A percentile compares a stretch with the other conserved stretches of the same genome.
phyloP scores from a whole-genome alignment of 1,284 basidiomycete genomes.

The Malassezia obtusa region DNA sequence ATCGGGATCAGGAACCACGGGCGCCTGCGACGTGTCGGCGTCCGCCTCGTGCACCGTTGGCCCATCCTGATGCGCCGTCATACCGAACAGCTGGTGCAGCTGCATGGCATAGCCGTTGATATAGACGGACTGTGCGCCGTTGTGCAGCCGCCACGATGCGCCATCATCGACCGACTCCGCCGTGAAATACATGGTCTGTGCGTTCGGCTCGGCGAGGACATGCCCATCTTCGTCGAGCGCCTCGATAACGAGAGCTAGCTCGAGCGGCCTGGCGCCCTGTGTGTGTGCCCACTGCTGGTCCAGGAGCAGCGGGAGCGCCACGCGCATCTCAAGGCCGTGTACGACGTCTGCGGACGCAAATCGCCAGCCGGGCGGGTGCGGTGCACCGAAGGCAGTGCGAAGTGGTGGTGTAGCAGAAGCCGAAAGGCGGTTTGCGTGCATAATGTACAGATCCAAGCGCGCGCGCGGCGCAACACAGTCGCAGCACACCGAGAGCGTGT shows the following conservation, averaged over 20 bases:
- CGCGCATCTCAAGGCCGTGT: neutral
- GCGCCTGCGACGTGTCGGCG: neutral
- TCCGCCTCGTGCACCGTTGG: neutral
- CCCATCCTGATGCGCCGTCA: neutral
- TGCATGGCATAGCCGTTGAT: conserved; percentile 24
- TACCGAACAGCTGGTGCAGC: conserved; percentile 44
- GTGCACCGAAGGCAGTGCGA: neutral
- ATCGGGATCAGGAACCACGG: conserved; percentile 10
- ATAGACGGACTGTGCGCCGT: neutral
- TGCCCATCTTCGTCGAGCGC: conserved; percentile 38
- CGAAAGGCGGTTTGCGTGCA: neutral
- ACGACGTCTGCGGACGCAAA: neutral
- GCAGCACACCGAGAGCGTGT: conserved; percentile 1
- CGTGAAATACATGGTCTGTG: conserved; percentile 21
- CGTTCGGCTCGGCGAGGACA: conserved; percentile 32
- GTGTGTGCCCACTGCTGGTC: neutral
- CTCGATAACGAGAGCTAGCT: conserved; percentile 38
- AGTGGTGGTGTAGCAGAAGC: too few relatives aligned
- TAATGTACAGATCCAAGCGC: conserved; percentile 6
- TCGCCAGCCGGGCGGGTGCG: conserved; percentile 5
- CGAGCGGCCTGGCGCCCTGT: conserved; percentile 13
- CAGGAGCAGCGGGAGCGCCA: conserved; percentile 4
- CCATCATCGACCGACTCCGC: neutral
- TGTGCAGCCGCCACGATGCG: neutral
- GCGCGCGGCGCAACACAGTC: conserved; percentile 14